These are phyloP conservation scores for Ophiocordyceps robertsii DNA, from an alignment of 2,329 filamentous ascomycete genomes.

Conservation along the genomic window DNA sequence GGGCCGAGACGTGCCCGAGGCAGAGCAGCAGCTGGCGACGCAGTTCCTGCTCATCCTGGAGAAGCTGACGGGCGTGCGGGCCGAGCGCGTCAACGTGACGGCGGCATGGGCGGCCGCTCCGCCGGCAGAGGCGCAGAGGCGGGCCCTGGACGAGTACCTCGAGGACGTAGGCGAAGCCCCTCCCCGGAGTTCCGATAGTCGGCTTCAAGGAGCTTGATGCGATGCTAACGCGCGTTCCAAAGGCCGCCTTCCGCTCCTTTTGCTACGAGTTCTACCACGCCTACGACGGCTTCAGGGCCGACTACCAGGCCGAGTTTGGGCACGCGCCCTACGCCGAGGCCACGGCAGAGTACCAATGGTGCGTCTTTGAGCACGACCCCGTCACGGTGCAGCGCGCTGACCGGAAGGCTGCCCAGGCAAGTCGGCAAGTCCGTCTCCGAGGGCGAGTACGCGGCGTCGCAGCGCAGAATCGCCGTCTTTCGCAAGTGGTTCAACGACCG, in stretches of 20 bases:
- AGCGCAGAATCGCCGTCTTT: slow-evolving; percentile 13
- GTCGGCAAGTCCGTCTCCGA: slow-evolving; percentile 11
- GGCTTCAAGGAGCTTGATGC: no score
- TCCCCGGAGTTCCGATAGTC: no score
- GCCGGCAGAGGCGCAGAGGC: slow-evolving; percentile 8
- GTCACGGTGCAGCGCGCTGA: no score
- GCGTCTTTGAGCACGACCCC: slow-evolving; percentile 3
- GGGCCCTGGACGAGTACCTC: slow-evolving; percentile 14
- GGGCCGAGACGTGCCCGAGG: neutral
- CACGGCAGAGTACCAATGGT: slow-evolving; percentile 16
- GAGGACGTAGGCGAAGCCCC: slow-evolving; percentile 9
- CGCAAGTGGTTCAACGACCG: slow-evolving; percentile 17
- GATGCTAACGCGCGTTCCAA: neutral
- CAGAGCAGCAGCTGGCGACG: slow-evolving; percentile 4
- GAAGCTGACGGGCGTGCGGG: slow-evolving; percentile 6
- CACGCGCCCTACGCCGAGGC: slow-evolving; percentile 15
- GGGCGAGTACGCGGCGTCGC: slow-evolving; percentile 9
- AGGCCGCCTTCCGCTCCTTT: slow-evolving; percentile 17
- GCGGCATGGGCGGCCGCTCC: slow-evolving; percentile 9
- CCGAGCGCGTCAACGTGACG: slow-evolving; percentile 7
- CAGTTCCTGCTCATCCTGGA: slow-evolving; percentile 14
- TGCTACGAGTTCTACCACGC: slow-evolving; percentile 19
- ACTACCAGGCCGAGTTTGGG: slow-evolving; percentile 11
- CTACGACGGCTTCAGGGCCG: slow-evolving; percentile 14
- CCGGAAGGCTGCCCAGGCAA: slow-evolving; percentile 11